These are phyloP conservation scores for Adansonia grandidieri DNA, from an alignment of 441 rosid species.

Conservation along the genomic window DNA sequence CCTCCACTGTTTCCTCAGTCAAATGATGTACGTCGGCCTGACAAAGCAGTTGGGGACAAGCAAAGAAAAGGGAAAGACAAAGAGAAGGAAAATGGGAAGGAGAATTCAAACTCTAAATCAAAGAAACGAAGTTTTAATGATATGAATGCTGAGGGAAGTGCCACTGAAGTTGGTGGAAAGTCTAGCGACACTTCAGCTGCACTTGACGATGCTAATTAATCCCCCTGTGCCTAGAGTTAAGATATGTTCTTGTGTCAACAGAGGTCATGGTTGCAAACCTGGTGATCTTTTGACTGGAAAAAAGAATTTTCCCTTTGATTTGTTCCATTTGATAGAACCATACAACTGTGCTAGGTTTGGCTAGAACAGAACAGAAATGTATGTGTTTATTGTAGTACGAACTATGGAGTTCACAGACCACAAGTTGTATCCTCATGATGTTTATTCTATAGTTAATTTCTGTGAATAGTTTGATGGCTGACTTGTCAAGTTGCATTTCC, in stretches of 20 bases:
- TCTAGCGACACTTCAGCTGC: constrained; percentile 39
- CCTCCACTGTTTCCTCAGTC: constrained; percentile 62
- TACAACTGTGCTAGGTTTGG: not conserved
- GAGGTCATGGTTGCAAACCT: constrained; percentile 3
- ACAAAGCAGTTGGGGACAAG: constrained; percentile 36
- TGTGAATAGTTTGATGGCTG: not conserved
- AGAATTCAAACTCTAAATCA: constrained; percentile 43
- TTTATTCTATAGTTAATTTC: not conserved
- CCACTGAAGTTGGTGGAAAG: constrained; percentile 44
- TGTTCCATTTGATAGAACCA: not conserved
- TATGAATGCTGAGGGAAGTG: constrained; percentile 45
- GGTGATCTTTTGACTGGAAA: constrained; percentile 14
- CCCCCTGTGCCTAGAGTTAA: constrained; percentile 9
- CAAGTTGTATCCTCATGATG: not conserved
- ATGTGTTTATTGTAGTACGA: not conserved
- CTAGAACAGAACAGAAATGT: not conserved
- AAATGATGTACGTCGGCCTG: constrained; percentile 38
- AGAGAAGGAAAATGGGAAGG: constrained; percentile 37
- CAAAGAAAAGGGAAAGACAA: constrained; percentile 43
- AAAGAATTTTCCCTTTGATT: not conserved
- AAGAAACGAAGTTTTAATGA: constrained; percentile 70
- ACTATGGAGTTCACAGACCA: not conserved
- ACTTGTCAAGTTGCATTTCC: not conserved
- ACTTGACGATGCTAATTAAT: constrained; percentile 36
- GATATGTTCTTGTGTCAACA: not conserved